Evolutionary conservation across 495 filamentous ascomycete genomes (phyloP).

Genomic region (Cetradonia linearis): DNA sequence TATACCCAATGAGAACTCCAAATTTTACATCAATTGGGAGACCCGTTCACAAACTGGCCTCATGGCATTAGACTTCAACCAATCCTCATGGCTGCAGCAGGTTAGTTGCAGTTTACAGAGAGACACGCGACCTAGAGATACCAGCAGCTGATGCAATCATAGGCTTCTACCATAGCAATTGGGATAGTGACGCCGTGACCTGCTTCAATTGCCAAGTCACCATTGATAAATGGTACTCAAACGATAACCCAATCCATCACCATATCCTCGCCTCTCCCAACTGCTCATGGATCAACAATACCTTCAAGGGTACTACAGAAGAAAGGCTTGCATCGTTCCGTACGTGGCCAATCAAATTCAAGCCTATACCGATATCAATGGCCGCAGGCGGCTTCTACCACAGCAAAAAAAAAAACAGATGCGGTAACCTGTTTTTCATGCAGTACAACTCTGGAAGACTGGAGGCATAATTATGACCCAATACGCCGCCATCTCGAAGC

Average conservation of each 20-base stretch:
- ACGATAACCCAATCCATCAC: slow-evolving; percentile 16
- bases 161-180: slow-evolving; percentile 16
- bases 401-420: slow-evolving; percentile 15
- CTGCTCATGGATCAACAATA: slow-evolving; percentile 15
- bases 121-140: neutral
- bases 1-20: too few relatives aligned
- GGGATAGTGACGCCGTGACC: slow-evolving; percentile 13
- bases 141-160: neutral
- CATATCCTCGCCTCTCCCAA: slow-evolving; percentile 9
- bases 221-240: slow-evolving; percentile 13
- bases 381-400: slow-evolving; percentile 21
- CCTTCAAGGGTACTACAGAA: slow-evolving; percentile 14
- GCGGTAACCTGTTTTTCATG: slow-evolving; percentile 19
- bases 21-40: too few relatives aligned
- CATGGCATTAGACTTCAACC: slow-evolving; percentile 14
- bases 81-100: slow-evolving; percentile 19
- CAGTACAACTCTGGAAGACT: slow-evolving; percentile 6
- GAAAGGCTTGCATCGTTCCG: slow-evolving; percentile 18
- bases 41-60: slow-evolving; percentile 22
- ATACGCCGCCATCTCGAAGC: slow-evolving; percentile 5
- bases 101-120: neutral
- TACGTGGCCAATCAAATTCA: slow-evolving; percentile 15
- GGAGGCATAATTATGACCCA: slow-evolving; percentile 15
- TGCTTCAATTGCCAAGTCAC: slow-evolving; percentile 21
- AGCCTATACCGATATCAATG: slow-evolving; percentile 16